Percentiles rank a stretch among this genome's conserved stretches.
Evolutionary conservation across 495 filamentous ascomycete species (phyloP).

Genomic region (Podospora pseudopauciseta): DNA sequence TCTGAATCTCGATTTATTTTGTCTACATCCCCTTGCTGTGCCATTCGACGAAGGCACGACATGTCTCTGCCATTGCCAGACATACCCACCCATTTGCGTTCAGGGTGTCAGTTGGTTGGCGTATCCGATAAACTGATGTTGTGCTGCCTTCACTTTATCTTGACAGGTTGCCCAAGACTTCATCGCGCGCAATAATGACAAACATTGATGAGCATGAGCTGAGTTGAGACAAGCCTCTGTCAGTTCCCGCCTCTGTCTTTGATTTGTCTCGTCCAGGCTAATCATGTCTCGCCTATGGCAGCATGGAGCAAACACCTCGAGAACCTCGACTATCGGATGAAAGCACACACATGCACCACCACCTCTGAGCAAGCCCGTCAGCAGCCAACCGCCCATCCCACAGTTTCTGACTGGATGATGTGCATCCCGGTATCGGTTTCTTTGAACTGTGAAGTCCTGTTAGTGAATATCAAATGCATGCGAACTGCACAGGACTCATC

Average conservation of each 20-base stretch:
- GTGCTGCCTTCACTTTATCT: background rate
- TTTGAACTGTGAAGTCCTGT: background rate
- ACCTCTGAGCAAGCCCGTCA: background rate
- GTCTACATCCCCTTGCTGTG: background rate
- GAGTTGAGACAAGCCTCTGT: background rate
- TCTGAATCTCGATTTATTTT: background rate
- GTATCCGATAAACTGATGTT: background rate
- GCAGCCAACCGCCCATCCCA: background rate
- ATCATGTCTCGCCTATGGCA: background rate
- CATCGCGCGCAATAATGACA: background rate
- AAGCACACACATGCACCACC: background rate
- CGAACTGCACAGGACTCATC: background rate
- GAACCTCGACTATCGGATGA: background rate
- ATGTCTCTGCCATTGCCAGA: background rate
- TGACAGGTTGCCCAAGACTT: background rate
- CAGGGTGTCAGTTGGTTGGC: background rate
- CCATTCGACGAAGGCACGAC: background rate
- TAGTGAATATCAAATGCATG: background rate
- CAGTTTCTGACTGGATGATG: background rate
- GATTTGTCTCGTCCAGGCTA: background rate
- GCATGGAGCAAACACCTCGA: background rate
- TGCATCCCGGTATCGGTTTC: background rate
- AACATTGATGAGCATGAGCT: background rate
- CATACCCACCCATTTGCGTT: background rate
- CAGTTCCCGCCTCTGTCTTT: background rate